Evolutionary conservation across 2,329 filamentous ascomycete species (phyloP).

Genomic region (Penicillium sp.): DNA sequence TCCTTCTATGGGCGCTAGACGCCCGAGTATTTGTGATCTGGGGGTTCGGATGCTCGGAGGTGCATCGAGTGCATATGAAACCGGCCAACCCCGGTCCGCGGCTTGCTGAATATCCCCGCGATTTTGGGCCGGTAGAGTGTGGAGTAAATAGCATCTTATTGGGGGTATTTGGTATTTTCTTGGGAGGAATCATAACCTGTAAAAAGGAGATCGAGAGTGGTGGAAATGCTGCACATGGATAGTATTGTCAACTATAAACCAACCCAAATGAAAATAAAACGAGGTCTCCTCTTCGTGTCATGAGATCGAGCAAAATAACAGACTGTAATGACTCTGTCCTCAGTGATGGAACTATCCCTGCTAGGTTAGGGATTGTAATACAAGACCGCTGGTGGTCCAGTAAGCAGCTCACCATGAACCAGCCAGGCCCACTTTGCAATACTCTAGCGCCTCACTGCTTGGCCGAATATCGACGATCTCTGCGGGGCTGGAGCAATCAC

Average conservation of each 20-base stretch:
- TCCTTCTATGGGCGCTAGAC: slow-evolving; percentile 32
- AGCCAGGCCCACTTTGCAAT: background rate
- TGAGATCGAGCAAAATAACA: too few relatives aligned
- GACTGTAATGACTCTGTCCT: background rate
- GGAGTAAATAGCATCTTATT: slow-evolving; percentile 2
- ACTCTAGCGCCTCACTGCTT: background rate
- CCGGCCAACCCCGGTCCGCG: slow-evolving; percentile 19
- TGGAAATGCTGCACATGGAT: background rate
- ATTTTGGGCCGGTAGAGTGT: background rate
- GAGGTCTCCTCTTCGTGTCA: background rate
- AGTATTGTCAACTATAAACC: background rate
- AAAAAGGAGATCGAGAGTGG: background rate
- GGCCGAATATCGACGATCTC: background rate
- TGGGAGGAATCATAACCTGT: background rate
- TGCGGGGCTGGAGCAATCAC: background rate
- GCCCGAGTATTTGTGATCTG: background rate
- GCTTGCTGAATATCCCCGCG: slow-evolving; percentile 5
- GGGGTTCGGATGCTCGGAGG: background rate
- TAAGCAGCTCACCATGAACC: background rate
- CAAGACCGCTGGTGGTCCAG: background rate
- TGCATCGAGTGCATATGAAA: slow-evolving; percentile 12
- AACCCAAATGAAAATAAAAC: background rate
- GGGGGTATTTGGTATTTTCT: background rate
- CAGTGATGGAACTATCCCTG: background rate
- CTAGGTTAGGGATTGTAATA: background rate